phyloP scores from a whole-genome alignment of 257 asterid species.

The Gentiana macrophylla region DNA sequence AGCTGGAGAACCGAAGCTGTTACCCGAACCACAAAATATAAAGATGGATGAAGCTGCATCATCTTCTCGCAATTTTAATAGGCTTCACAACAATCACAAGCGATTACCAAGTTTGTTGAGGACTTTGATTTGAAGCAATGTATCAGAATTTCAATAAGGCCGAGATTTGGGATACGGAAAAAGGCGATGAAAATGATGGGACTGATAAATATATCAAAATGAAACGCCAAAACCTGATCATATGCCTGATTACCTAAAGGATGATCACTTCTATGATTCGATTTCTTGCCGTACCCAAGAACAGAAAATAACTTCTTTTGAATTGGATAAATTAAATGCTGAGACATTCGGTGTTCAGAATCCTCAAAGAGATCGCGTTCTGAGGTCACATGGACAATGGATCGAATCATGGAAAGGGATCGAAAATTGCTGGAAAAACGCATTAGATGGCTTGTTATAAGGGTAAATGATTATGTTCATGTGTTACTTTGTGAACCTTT shows the following conservation, averaged over 20 bases:
- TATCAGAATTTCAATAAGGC: constrained; percentile 22
- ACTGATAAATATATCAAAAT: neutral
- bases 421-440: neutral
- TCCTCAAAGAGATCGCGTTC: constrained; percentile 4
- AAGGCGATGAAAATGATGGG: neutral
- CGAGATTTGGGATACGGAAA: constrained; percentile 19
- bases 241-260: constrained; percentile 13
- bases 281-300: constrained; percentile 10
- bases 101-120: constrained; percentile 10
- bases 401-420: constrained; percentile 15
- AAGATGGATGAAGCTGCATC: constrained; percentile 10
- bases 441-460: neutral
- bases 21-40: constrained; percentile 4
- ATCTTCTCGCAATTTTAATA: constrained; percentile 7
- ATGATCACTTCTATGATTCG: constrained; percentile 20
- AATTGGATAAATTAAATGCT: constrained; percentile 8
- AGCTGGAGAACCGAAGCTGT: constrained; percentile 4
- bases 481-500: no score
- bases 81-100: neutral
- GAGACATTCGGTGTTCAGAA: constrained; percentile 23
- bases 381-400: constrained; percentile 6
- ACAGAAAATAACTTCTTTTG: constrained; percentile 7
- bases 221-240: constrained; percentile 4
- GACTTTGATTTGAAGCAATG: constrained; percentile 30
- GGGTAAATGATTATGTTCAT: neutral